These are phyloP conservation scores for Epichloe amarillans DNA, from an alignment of 2,329 filamentous ascomycete species.

Conservation along the genomic window DNA sequence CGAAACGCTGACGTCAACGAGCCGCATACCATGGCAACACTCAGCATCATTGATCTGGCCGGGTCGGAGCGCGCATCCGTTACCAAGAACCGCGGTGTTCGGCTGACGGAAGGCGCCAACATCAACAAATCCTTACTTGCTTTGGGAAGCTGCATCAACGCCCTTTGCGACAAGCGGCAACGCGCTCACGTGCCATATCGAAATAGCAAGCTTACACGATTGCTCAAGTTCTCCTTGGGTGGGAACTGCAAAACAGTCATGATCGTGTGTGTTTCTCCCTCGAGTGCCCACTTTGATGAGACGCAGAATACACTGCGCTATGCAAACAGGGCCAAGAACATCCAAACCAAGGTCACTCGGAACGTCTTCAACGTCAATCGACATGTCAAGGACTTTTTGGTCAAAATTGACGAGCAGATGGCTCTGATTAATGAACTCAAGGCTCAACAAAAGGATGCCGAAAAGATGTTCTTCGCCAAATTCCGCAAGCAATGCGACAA, in stretches of 20 bases:
- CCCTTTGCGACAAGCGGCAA: constrained; percentile 83
- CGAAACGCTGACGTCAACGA: constrained; percentile 86
- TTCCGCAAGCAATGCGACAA: constrained; percentile 87
- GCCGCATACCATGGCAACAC: constrained; percentile 92
- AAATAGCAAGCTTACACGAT: constrained; percentile 90
- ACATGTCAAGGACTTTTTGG: constrained; percentile 96
- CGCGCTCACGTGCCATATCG: constrained; percentile 91
- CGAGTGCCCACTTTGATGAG: constrained; percentile 93
- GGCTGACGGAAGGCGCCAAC: constrained; percentile 86
- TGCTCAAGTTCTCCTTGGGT: constrained; percentile 92
- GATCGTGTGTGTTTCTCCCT: constrained; percentile 97
- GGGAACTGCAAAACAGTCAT: constrained; percentile 99
- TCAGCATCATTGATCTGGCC: constrained; percentile 95
- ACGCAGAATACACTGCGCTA: constrained; percentile 97
- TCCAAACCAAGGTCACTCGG: constrained; percentile 97
- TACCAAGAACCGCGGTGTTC: constrained; percentile 89
- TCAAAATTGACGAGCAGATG: constrained; percentile 98
- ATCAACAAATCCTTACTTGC: constrained; percentile 98
- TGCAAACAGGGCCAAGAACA: constrained; percentile 96
- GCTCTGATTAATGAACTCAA: constrained; percentile 92
- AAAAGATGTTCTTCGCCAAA: constrained; percentile 69
- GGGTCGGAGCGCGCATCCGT: constrained; percentile 92
- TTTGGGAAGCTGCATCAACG: constrained; percentile 94
- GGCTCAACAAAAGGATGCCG: constrained; percentile 81
- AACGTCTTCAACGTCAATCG: constrained; percentile 99